Evolutionary conservation across 176 grass and related monocot species (phyloP).

Genomic region (Rhipidocladum racemiflorum): DNA sequence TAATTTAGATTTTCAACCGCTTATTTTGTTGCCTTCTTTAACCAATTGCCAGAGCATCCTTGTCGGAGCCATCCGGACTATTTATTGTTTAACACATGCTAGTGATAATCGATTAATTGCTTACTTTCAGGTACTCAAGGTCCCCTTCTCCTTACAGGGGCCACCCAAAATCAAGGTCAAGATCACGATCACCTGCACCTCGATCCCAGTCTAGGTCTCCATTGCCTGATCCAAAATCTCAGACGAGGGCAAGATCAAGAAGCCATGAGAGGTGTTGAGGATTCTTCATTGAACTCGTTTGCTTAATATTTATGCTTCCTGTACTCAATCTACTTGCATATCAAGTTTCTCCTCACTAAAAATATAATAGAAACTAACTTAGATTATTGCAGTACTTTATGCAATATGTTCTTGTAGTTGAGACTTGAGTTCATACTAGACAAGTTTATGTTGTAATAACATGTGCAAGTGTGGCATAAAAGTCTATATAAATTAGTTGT

Average conservation of each 20-base stretch:
- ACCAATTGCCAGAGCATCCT: background rate
- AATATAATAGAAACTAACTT: background rate
- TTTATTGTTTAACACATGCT: background rate
- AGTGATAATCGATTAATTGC: background rate
- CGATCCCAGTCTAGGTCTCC: constrained; percentile 51
- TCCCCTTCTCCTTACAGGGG: constrained; percentile 69
- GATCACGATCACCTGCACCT: constrained; percentile 49
- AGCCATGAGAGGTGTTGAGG: constrained; percentile 51
- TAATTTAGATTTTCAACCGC: background rate
- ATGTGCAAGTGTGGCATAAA: background rate
- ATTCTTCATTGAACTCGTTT: constrained; percentile 5
- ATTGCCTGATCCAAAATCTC: constrained; percentile 51
- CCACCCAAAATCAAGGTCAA: constrained; percentile 52
- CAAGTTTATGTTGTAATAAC: background rate
- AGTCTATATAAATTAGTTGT: background rate
- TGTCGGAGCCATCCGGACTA: background rate
- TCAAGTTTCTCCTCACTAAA: background rate
- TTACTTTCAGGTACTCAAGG: constrained; percentile 48
- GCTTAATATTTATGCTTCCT: background rate
- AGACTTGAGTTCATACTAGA: background rate
- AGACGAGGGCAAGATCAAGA: constrained; percentile 45
- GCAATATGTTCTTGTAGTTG: background rate
- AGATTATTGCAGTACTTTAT: background rate
- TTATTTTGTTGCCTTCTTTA: background rate
- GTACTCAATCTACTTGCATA: background rate